Evolutionary conservation across 75 land plant genomes (phyloP), one percentile per base, ranked within the genome.

Genomic region (Chamaecyparis obtusa): DNA sequence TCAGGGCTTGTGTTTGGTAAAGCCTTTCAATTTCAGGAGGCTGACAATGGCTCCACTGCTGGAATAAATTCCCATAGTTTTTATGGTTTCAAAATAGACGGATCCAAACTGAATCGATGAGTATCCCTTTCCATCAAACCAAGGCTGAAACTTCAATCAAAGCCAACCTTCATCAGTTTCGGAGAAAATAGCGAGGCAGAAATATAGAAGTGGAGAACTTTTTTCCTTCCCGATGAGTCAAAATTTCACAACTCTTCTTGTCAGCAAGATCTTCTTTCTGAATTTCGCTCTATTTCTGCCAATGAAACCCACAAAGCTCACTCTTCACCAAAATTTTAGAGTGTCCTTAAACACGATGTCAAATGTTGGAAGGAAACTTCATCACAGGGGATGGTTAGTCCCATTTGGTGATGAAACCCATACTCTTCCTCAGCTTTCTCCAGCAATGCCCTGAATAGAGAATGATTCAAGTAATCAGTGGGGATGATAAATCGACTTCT

Each of bases 311-410:
- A 27, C 43, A 6, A 10, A 80, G n/a, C 14, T 43, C 49, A 41
- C 43, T n/a, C 83, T 41, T 44, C 27, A 17, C 9, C 27, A 48
- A 43, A 44, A 80, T 19, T 80, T 41, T 3, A 24, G 19, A 21
- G 11, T 80, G 17, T 7, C 10, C 30, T 27, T 37, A 80, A 41
- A 27, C 43, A 19, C 2, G 2, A 80, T 80, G 71, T 87, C 8
- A 55, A 43, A 13, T n/a, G 5, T 30, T 69, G 3, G 83, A 92
- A 92, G 41, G 41, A 39, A 39, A 39, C 90, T 87, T 93, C 92
- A 41, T 93, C 89, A 80, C 96, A 95, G 32, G 97, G 96, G 86
- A 96, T 92, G 41, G 88, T 89, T 37, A 94, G 91, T 10, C 81
- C 89, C 89, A 88, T 89, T 0, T 91, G 87, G 75, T 92, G 90